phyloP scores from a whole-genome alignment of 805 yeast species.

The Metschnikowia lochheadii region DNA sequence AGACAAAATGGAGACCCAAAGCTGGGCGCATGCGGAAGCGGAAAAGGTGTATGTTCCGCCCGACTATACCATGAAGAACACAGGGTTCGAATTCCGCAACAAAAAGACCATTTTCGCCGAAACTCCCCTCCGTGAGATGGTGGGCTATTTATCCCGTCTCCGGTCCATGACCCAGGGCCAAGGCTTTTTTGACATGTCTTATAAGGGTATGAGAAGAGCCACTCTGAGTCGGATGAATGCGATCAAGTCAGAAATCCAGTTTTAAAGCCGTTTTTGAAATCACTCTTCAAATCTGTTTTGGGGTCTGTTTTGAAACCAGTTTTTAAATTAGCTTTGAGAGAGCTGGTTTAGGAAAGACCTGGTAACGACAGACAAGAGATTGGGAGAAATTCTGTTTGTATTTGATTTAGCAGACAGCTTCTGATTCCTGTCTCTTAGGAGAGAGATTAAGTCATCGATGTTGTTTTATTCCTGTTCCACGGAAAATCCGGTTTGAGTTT shows the following conservation, averaged over 20 bases:
- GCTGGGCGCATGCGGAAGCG: slow-evolving; percentile 54
- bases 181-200: slow-evolving; percentile 77
- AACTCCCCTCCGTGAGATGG: slow-evolving; percentile 86
- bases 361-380: no score
- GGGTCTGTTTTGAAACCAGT: no score
- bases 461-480: no score
- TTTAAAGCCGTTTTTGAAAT: background rate
- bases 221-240: slow-evolving; percentile 21
- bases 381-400: no score
- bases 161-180: slow-evolving; percentile 88
- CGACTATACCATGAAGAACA: slow-evolving; percentile 57
- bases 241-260: slow-evolving; percentile 13
- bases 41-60: slow-evolving; percentile 66
- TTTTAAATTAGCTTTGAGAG: no score
- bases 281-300: no score
- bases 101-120: slow-evolving; percentile 67
- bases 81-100: slow-evolving; percentile 22
- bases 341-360: no score
- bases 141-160: slow-evolving; percentile 75
- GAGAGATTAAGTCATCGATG: no score
- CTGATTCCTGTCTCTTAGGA: no score
- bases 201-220: slow-evolving; percentile 67
- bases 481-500: no score
- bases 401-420: no score
- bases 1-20: slow-evolving; percentile 31